Base-by-base conservation (phyloP, 2,329 filamentous ascomycete genomes). In the Didymosphaeria variabile region DNA sequence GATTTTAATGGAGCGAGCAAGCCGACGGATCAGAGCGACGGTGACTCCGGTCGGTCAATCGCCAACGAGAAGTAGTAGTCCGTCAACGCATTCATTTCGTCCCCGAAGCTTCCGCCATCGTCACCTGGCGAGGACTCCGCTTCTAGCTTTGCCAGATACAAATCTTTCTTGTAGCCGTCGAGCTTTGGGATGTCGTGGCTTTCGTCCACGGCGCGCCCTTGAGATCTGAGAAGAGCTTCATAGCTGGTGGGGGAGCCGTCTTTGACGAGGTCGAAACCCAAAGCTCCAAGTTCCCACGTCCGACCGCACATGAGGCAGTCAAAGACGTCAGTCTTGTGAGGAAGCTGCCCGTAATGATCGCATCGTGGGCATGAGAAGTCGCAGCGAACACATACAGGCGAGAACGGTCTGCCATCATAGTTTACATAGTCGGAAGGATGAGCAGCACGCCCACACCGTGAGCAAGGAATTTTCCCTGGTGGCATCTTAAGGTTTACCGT, bases 351-450 rank as follows among this genome's bases (percentile, higher is more conserved):
- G 7, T 66, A 73, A 3, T 42, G 47, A 1, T 74, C 75, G 53
- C 81, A 83, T 0, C 80, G 71, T 52, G 82, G 78, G 63, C 81
- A 83, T 0, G 71, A 60, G 58, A 82, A 82, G 5, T 66, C 67
- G 63, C 81, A 82, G 19, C 72, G 71, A 62, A 81, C 80, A 60
- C 81, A 83, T 5, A 79, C 58, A 3, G 61, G 36, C 5, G 51
- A 34, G 42, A 61, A 40, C 3, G 32, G 13, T 31, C 21, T 31
- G 9, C 29, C 38, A n/a, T 61, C 47, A 6, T 42, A 8, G 2
- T 45, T 2, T 2, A 31, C 21, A 2, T 40, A 5, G 15, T n/a
- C 21, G 21, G 12, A 29, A 38, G 34, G 67, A 19, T 76, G 55
- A 29, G 79, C 76, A 6, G 75, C 69, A 0, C 68, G 69, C 17